Percentiles rank a stretch among this genome's conserved stretches.
Conservation (phyloP, 495 filamentous ascomycete genomes). For the Xylaria castorea region DNA sequence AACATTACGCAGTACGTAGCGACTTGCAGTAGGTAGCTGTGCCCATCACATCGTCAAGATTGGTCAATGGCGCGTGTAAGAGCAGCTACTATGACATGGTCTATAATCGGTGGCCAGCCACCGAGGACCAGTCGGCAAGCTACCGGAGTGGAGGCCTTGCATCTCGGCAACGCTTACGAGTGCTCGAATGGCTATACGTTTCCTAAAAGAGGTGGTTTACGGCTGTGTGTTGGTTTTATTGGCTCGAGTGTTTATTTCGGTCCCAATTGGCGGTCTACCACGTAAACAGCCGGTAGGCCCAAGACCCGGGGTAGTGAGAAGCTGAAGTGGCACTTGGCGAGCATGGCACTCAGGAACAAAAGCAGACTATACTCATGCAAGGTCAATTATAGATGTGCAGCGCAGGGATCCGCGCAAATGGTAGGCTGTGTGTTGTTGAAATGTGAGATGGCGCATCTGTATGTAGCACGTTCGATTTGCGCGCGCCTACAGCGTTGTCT, state of each 20-base stretch:
- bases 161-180: constrained; percentile 14
- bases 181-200: background rate
- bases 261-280: background rate
- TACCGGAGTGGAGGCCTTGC: constrained; percentile 22
- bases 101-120: constrained; percentile 13
- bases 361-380: constrained; percentile 4
- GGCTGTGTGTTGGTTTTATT: constrained; percentile 12
- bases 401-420: constrained; percentile 1
- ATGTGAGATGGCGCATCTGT: background rate
- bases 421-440: constrained; percentile 24
- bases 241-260: constrained; percentile 22
- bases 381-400: constrained; percentile 16
- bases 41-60: constrained; percentile 22
- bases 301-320: constrained; percentile 3
- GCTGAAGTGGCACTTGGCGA: constrained; percentile 8
- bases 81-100: constrained; percentile 4
- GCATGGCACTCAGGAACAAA: background rate
- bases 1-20: too few relatives aligned
- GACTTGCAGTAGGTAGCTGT: constrained; percentile 16
- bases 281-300: background rate
- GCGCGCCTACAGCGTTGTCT: constrained; percentile 14
- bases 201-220: constrained; percentile 17
- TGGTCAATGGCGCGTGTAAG: constrained; percentile 19
- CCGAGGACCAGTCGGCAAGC: constrained; percentile 30
- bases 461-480: constrained; percentile 9